Evolutionary conservation across 805 yeast genomes (phyloP).

Genomic region (Cyberlindnera xishuangbannaensis): DNA sequence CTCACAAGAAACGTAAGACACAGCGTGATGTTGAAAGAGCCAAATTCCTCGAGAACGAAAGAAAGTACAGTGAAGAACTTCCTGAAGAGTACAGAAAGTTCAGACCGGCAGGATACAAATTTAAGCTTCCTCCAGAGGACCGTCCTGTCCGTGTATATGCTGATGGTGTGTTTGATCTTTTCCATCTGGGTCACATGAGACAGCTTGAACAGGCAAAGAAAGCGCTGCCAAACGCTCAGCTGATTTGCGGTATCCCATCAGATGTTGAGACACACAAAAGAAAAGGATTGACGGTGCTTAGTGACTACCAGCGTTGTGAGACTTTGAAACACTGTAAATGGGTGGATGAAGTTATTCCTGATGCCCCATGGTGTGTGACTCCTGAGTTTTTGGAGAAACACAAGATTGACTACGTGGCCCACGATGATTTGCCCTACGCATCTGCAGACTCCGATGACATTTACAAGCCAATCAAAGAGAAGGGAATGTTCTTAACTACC

Average conservation of each 20-base stretch:
- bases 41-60: slow-evolving; percentile 40
- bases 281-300: slow-evolving; percentile 88
- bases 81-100: slow-evolving; percentile 69
- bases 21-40: slow-evolving; percentile 23
- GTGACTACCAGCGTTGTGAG: slow-evolving; percentile 84
- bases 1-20: slow-evolving; percentile 22
- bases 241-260: slow-evolving; percentile 89
- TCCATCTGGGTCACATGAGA: slow-evolving; percentile 96
- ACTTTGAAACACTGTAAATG: slow-evolving; percentile 90
- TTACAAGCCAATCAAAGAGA: slow-evolving; percentile 84
- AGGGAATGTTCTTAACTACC: slow-evolving; percentile 87
- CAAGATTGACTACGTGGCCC: slow-evolving; percentile 92
- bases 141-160: slow-evolving; percentile 93
- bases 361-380: slow-evolving; percentile 95
- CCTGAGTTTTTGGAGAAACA: slow-evolving; percentile 74
- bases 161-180: slow-evolving; percentile 95
- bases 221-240: slow-evolving; percentile 73
- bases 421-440: slow-evolving; percentile 94
- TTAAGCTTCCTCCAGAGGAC: slow-evolving; percentile 79
- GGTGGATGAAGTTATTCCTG: slow-evolving; percentile 95
- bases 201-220: slow-evolving; percentile 96
- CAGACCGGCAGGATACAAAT: slow-evolving; percentile 72
- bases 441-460: slow-evolving; percentile 87
- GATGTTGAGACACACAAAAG: slow-evolving; percentile 87
- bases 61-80: slow-evolving; percentile 52